These are phyloP conservation scores for Kwoniella sp. DNA, from an alignment of 768 basidiomycete genomes.

Conservation along the genomic window DNA sequence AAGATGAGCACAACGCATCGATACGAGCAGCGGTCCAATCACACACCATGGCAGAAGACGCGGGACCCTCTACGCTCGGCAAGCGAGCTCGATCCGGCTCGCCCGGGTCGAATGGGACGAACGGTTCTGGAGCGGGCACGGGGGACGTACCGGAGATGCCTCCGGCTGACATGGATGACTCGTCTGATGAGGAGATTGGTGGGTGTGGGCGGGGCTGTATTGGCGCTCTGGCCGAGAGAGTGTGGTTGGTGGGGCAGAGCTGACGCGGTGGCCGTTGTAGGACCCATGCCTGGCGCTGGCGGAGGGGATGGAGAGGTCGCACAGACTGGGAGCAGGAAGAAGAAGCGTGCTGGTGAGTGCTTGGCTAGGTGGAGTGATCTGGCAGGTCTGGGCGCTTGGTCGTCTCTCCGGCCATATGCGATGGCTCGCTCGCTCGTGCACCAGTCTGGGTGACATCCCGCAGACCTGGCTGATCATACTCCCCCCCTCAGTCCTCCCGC, in stretches of 20 bases:
- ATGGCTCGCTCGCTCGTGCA: no score
- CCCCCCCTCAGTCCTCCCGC: conserved; percentile 93
- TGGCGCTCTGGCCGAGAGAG: background rate
- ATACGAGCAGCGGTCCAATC: no score
- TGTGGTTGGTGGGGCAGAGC: background rate
- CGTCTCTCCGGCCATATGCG: no score
- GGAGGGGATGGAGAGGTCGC: conserved; percentile 24
- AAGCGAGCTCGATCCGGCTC: conserved; percentile 11
- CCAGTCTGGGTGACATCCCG: no score
- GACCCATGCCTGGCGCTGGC: conserved; percentile 40
- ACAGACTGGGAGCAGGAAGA: conserved; percentile 30
- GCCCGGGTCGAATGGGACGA: background rate
- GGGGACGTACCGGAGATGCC: conserved; percentile 41
- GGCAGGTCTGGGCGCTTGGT: no score
- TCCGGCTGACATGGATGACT: conserved; percentile 36
- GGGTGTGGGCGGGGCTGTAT: background rate
- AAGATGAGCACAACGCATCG: no score
- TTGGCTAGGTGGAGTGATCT: no score
- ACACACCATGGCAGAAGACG: conserved; percentile 14
- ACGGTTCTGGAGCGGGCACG: background rate
- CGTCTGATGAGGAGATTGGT: conserved; percentile 44
- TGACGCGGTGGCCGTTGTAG: conserved; percentile 3
- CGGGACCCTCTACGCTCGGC: conserved; percentile 3
- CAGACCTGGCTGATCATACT: no score
- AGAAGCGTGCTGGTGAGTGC: conserved; percentile 47